Evolutionary conservation across 2,329 filamentous ascomycete species (phyloP), one percentile per base, ranked within the genome.

Genomic region (Sphaerulina musiva): DNA sequence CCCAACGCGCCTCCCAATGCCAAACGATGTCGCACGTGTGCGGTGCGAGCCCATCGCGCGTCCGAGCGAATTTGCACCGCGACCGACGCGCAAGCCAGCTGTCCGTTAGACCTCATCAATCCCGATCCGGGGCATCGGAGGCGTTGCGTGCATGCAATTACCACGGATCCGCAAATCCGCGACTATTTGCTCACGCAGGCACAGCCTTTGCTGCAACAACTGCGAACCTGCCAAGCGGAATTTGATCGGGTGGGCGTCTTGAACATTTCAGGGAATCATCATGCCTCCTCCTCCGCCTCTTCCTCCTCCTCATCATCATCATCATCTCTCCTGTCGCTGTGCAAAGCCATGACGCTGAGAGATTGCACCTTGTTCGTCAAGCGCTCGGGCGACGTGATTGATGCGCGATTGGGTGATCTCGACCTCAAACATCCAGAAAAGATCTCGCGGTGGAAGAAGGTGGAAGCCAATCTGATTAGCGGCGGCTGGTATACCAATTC

Each of bases 281-380:
- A 47, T 5, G 51, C 59, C 3, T 44, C 48, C 3, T 44, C 48
- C 20, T 20, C 20, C 2, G 2, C 20, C 20, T 20, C 20, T 4
- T 20, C 20, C 20, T 20, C 20, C 2, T 20, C 20, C 20, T 20
- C 20, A 1, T 20, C 20, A 2, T 4, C 20, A 2, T 20, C 20
- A 2, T 20, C 20, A 2, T 20, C 20, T 1, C 49, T 63, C 4
- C 26, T 38, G 3, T 36, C 68, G 57, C 47, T 71, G 26, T 68
- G 68, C 53, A 66, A 67, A 39, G 74, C 75, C 8, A 77, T 77
- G 74, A 77, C 75, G 1, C 58, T 77, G 10, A 65, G 75, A 34
- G 75, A 78, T 53, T 77, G 74, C 55, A 74, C 74, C 3, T 59
- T 77, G 5, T 76, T 74, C 56, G 60, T 77, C 14, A 65, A 59